Conservation (phyloP, 2,329 filamentous ascomycete species). For the Cladosporium sp. region DNA sequence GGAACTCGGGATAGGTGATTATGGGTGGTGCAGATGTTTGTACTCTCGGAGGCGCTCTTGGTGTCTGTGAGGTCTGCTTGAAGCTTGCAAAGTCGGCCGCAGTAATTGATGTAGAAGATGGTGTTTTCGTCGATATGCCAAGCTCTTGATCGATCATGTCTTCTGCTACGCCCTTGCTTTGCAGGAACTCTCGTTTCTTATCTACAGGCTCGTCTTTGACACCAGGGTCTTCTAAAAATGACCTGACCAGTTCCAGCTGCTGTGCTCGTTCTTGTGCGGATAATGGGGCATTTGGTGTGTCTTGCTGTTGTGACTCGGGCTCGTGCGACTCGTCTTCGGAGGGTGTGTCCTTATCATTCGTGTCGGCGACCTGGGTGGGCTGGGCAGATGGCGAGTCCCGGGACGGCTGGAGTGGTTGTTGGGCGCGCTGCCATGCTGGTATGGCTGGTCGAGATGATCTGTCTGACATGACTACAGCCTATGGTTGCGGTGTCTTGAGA, state of each 20-base stretch:
- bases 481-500: neutral
- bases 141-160: constrained; percentile 67
- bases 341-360: constrained; percentile 4
- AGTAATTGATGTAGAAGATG: constrained; percentile 13
- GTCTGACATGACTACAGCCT: constrained; percentile 22
- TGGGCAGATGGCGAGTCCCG: neutral
- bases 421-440: constrained; percentile 33
- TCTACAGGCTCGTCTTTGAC: constrained; percentile 66
- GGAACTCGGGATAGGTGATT: constrained; percentile 64
- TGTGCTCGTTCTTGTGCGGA: constrained; percentile 14
- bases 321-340: neutral
- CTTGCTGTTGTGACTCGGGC: neutral
- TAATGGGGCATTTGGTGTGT: neutral
- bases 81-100: constrained; percentile 25
- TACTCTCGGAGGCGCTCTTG: constrained; percentile 21
- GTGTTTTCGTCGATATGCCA: neutral
- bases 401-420: constrained; percentile 10
- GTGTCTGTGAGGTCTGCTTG: constrained; percentile 13
- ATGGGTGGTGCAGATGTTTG: constrained; percentile 52
- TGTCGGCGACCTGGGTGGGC: constrained; percentile 5
- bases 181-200: constrained; percentile 71
- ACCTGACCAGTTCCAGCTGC: constrained; percentile 62
- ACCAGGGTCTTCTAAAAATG: constrained; percentile 70
- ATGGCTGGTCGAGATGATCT: constrained; percentile 19
- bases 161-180: constrained; percentile 67